Base-by-base conservation (phyloP, 306 rosid species). In the Rosa chinensis region DNA sequence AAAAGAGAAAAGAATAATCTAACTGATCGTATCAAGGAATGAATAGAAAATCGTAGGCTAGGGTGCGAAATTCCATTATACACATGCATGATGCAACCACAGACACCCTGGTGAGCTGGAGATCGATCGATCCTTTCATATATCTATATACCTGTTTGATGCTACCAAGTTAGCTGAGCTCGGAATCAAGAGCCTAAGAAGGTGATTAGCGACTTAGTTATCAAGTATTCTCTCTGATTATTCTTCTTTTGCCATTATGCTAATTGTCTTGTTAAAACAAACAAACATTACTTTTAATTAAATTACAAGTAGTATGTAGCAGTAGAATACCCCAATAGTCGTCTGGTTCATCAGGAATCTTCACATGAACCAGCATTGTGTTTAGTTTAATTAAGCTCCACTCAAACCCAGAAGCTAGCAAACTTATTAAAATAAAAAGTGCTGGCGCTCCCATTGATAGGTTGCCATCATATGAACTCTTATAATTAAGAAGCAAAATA, bases 181-280 rank as follows among this genome's bases (percentile, higher is more conserved):
- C 68, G 21, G 16, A 23, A 58, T 43, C 50, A 48, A 50, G 61
- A 55, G 25, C 13, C 25, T 18, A 17, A 9, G 78, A 74, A 74
- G 52, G 78, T 74, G 71, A 75, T 62, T 45, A 75, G 58, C 70
- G 28, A 61, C 78, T 43, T 59, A 75, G 5, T 62, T 5, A 44
- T 40, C 23, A 56, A 56, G 68, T 40, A 56, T 56, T 74, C 53
- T 43, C 35, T 43, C 70, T 42, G 50, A 56, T 59, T 75, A 21
- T 58, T 58, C 55, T 75, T 64, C 69, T 14, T 32, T 66, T 66
- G 70, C 70, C 47, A 18, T 66, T 66, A 39, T 66, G 47, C 70
- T 37, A 37, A 66, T 66, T 66, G 70, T 37, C 45, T 66, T 32
- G 69, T 63, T 63, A 32, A 63, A 62, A 25, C 42, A 32, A 63